Percentiles rank a stretch among this genome's conserved stretches.
These are phyloP conservation scores for Cyclotella atomus DNA, from an alignment of 108 stramenopile species.

Conservation along the genomic window DNA sequence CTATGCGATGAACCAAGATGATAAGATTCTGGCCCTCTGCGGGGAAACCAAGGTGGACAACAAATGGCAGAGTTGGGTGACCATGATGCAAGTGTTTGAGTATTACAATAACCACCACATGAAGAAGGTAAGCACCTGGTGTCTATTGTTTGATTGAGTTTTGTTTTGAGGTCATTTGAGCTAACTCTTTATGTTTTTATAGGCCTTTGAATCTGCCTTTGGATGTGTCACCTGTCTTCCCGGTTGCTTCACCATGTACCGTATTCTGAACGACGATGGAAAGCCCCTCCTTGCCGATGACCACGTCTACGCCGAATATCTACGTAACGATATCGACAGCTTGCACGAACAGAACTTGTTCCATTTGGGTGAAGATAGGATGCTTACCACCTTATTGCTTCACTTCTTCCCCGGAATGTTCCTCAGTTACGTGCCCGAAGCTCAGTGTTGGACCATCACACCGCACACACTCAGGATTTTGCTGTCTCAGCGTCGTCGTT, in stretches of 20 bases:
- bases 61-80: slow-evolving; percentile 56
- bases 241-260: slow-evolving; percentile 69
- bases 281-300: slow-evolving; percentile 49
- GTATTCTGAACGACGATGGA: slow-evolving; percentile 51
- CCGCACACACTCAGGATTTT: slow-evolving; percentile 49
- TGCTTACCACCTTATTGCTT: slow-evolving; percentile 50
- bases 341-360: slow-evolving; percentile 57
- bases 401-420: slow-evolving; percentile 44
- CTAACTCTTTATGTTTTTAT: too few species aligned
- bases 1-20: slow-evolving; percentile 54
- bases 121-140: too few species aligned
- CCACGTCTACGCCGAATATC: slow-evolving; percentile 41
- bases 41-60: slow-evolving; percentile 70
- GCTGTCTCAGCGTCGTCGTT: slow-evolving; percentile 46
- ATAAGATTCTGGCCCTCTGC: slow-evolving; percentile 57
- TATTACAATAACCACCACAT: slow-evolving; percentile 64
- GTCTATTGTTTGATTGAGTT: too few species aligned
- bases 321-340: slow-evolving; percentile 45
- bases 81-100: slow-evolving; percentile 72
- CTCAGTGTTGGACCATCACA: slow-evolving; percentile 52
- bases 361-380: slow-evolving; percentile 54
- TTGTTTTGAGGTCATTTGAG: too few species aligned
- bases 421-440: slow-evolving; percentile 45
- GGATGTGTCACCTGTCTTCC: slow-evolving; percentile 71
- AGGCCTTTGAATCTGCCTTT: slow-evolving; percentile 63